phyloP scores from a whole-genome alignment of 108 stramenopile species.

The Skeletonema potamos region DNA sequence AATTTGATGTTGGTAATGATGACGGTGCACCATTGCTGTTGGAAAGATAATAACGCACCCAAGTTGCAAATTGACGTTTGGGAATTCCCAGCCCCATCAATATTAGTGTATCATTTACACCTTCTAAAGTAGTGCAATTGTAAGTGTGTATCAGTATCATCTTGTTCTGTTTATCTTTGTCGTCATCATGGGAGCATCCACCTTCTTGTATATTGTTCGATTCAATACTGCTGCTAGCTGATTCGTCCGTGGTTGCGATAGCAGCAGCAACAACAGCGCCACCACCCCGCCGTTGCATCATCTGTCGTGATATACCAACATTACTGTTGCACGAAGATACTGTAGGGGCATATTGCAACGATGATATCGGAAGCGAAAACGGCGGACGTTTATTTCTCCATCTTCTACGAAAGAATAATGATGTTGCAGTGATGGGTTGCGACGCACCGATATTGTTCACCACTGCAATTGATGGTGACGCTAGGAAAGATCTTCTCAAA shows the following conservation, averaged over 20 bases:
- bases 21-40: not conserved
- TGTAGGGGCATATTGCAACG: not conserved
- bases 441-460: not conserved
- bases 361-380: not conserved
- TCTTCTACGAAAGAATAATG: not conserved
- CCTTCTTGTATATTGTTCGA: not conserved
- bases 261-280: not conserved
- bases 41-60: slow-evolving; percentile 37
- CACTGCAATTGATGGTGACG: not conserved
- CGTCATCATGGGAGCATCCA: not conserved
- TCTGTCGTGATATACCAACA: not conserved
- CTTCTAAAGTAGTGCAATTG: not conserved
- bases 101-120: no score
- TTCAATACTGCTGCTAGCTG: not conserved
- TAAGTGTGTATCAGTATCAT: not conserved
- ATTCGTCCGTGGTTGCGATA: not conserved
- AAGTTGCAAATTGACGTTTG: slow-evolving; percentile 29
- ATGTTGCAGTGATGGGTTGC: not conserved
- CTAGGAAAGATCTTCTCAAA: not conserved
- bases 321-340: not conserved
- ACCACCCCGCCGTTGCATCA: not conserved
- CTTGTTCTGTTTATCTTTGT: slow-evolving; percentile 3
- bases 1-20: no score
- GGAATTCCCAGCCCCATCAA: slow-evolving; percentile 39
- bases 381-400: not conserved